phyloP scores from a whole-genome alignment of 2,329 filamentous ascomycete species.

The Alternaria burnsii region DNA sequence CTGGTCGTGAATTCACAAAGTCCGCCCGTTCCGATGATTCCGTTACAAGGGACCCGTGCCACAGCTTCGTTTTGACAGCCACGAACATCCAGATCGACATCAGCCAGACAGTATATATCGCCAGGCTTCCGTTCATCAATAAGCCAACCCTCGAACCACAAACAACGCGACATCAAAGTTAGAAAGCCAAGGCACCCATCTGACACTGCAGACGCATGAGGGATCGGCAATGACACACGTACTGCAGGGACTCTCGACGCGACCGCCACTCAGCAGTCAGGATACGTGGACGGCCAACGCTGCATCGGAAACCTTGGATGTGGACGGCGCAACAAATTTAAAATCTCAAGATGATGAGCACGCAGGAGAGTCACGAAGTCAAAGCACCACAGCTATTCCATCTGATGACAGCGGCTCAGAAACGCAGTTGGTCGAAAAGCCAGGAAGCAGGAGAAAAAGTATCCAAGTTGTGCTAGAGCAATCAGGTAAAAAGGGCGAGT shows the following conservation, averaged over 20 bases:
- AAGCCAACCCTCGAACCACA: background rate
- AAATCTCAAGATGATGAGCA: constrained; percentile 49
- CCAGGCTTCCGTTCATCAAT: background rate
- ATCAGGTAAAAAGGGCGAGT: constrained; percentile 57
- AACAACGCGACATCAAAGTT: constrained; percentile 11
- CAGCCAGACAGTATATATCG: constrained; percentile 3
- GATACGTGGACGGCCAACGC: constrained; percentile 42
- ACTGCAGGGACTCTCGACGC: constrained; percentile 38
- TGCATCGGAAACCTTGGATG: constrained; percentile 39
- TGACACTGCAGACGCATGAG: constrained; percentile 25
- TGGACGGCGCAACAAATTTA: constrained; percentile 55
- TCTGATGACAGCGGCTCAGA: constrained; percentile 36
- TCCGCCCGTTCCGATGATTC: constrained; percentile 16
- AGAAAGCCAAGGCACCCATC: constrained; percentile 15
- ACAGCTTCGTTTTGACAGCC: constrained; percentile 16
- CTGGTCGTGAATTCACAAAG: constrained; percentile 1
- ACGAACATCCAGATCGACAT: constrained; percentile 3
- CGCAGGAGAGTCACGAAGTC: constrained; percentile 44
- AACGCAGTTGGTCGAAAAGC: constrained; percentile 12
- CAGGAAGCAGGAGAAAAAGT: constrained; percentile 46
- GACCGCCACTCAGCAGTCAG: constrained; percentile 24
- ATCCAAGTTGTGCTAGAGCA: constrained; percentile 59
- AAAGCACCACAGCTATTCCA: constrained; percentile 34
- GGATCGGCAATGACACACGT: constrained; percentile 39
- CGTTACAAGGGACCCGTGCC: constrained; percentile 21